Base-by-base conservation (phyloP, 768 basidiomycete genomes). In the Lentinula sp. region DNA sequence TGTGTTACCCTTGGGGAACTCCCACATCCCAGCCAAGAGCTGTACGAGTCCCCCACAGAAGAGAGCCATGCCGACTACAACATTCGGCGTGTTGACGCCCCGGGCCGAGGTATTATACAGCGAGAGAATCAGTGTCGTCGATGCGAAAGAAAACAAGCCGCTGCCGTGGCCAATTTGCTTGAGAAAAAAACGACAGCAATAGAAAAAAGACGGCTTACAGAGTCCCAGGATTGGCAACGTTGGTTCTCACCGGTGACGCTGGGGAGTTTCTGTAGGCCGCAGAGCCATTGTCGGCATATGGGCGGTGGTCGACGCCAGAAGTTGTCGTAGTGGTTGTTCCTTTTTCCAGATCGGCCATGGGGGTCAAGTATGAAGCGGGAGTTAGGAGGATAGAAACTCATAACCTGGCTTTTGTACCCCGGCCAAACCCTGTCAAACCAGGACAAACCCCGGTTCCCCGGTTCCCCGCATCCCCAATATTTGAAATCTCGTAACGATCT, bases 21-120 rank as follows among this genome's bases (percentile, higher is more conserved):
- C 87, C 91, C 91, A 93, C 88, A 94, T 92, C 45, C 94, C 94
- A 35, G 93, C 93, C 42, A 95, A 75, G 50, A 95, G 78, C 70
- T 95, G 94, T 12, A 81, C 87, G 36, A 95, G 85, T 62, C 94
- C 94, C 64, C 93, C 94, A 63, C 84, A 84, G 73, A 86, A 90
- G 65, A 91, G 69, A 28, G 92, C 91, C 92, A 95, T 93, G 55
- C 92, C 94, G 53, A 93, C 80, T 52, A 93, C 84, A 33, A 85
- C 82, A 61, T 93, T 92, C 43, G 90, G 85, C 5, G 69, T 66
- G 16, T 67, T 63, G 64, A 92, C 77, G 23, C 73, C 68, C n/a
- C 85, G 80, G 0, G 82, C 79, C 16, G 78, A 71, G 33, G 83
- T 75, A 68, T 93, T 93, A 80, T 81, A 89, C 63, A 93, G 64